These are phyloP conservation scores for Trametes polyzona DNA, from an alignment of 1,284 basidiomycete genomes.

Conservation along the genomic window DNA sequence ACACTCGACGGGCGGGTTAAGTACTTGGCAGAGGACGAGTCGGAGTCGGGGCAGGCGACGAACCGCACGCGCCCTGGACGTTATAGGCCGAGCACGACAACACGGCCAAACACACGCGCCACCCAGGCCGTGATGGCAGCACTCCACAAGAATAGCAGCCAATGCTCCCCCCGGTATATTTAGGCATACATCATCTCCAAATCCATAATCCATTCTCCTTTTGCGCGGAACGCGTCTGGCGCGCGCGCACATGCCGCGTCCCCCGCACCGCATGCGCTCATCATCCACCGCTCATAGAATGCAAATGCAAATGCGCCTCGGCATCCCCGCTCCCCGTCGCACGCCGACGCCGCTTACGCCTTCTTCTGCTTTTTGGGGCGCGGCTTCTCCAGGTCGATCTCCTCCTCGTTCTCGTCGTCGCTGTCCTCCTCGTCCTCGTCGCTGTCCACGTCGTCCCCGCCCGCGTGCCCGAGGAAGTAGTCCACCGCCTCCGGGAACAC, in stretches of 20 bases:
- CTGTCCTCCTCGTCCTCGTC: constrained; percentile 68
- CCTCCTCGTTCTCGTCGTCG: constrained; percentile 72
- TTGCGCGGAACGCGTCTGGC: background rate
- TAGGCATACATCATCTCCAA: constrained; percentile 16
- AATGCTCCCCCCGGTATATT: constrained; percentile 20
- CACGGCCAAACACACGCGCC: constrained; percentile 19
- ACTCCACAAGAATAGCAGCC: constrained; percentile 20
- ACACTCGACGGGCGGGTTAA: constrained; percentile 6
- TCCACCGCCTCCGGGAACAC: constrained; percentile 79
- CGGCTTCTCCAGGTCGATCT: constrained; percentile 84
- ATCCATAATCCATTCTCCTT: constrained; percentile 10
- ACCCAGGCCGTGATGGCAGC: constrained; percentile 12
- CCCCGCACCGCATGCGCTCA: constrained; percentile 8
- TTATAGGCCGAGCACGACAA: constrained; percentile 1
- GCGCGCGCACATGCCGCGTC: background rate
- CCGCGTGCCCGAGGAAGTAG: constrained; percentile 71
- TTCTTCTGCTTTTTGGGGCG: constrained; percentile 69
- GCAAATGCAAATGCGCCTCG: background rate
- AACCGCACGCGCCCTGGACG: background rate
- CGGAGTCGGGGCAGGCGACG: background rate
- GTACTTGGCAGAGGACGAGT: background rate
- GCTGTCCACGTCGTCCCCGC: constrained; percentile 59
- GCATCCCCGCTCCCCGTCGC: background rate
- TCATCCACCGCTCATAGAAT: constrained; percentile 5
- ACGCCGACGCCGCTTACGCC: constrained; percentile 44